phyloP scores from a whole-genome alignment of 495 filamentous ascomycete species.

The Penicillium coprophilum region DNA sequence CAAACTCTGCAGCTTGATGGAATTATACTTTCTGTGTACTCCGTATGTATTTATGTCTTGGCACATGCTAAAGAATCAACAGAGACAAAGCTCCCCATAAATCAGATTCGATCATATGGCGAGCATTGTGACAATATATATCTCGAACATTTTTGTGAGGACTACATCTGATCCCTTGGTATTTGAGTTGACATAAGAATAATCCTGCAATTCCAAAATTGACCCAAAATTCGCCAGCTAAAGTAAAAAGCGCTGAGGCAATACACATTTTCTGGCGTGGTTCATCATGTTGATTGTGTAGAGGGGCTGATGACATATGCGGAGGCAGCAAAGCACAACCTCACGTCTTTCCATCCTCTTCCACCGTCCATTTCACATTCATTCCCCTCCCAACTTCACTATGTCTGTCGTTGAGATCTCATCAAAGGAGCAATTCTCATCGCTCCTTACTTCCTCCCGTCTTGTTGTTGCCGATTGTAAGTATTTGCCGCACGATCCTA shows the following conservation, averaged over 20 bases:
- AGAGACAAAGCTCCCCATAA: background rate
- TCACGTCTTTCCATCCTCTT: constrained; percentile 2
- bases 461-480: constrained; percentile 87
- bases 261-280: background rate
- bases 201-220: background rate
- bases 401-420: constrained; percentile 64
- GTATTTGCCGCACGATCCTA: constrained; percentile 34
- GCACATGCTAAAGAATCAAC: background rate
- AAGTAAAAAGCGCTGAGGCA: background rate
- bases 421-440: constrained; percentile 68
- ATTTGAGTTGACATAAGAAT: background rate
- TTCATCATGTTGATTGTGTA: background rate
- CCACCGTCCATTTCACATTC: constrained; percentile 12
- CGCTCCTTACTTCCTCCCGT: constrained; percentile 62
- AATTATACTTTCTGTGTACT: background rate
- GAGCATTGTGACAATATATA: background rate
- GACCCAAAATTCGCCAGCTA: background rate
- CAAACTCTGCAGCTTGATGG: background rate
- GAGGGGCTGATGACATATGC: constrained; percentile 42
- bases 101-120: background rate
- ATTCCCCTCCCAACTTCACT: constrained; percentile 19
- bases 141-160: background rate
- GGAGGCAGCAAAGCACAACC: constrained; percentile 23
- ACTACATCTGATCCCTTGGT: background rate
- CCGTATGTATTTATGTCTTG: background rate